Conservation (phyloP, 1,139 yeast genomes). For the Taphrina pruni region DNA sequence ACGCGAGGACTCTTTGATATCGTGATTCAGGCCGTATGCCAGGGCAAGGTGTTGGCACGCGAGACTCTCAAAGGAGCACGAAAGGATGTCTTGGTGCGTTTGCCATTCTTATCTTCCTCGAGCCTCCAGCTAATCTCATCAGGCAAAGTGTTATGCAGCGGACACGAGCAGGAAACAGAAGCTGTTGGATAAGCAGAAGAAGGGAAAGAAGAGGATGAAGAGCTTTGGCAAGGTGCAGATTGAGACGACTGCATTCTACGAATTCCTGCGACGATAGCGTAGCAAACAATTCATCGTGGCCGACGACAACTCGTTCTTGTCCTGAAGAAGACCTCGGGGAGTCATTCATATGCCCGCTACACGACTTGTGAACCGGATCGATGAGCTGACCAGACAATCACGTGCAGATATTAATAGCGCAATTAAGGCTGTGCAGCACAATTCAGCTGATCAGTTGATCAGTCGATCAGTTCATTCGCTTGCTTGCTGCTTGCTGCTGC, state of each 20-base stretch:
- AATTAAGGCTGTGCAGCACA: too few relatives aligned
- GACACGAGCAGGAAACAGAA: conserved; percentile 90
- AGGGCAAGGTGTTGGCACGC: conserved; percentile 79
- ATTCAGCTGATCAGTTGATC: too few relatives aligned
- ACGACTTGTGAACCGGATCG: too few relatives aligned
- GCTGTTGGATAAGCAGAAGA: conserved; percentile 84
- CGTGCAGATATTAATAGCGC: too few relatives aligned
- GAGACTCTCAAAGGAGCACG: conserved; percentile 92
- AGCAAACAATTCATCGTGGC: neutral
- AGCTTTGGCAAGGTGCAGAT: conserved; percentile 69
- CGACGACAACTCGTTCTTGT: too few relatives aligned
- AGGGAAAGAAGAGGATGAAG: conserved; percentile 87
- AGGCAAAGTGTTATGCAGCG: conserved; percentile 85
- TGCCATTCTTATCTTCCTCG: neutral
- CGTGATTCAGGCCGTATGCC: conserved; percentile 89
- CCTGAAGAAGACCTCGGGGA: too few relatives aligned
- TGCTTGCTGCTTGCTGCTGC: too few relatives aligned
- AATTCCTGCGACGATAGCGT: conserved; percentile 26
- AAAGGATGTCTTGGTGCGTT: conserved; percentile 70
- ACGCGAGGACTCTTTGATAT: conserved; percentile 88
- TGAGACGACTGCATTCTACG: conserved; percentile 38
- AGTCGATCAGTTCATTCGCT: too few relatives aligned
- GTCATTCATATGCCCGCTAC: too few relatives aligned
- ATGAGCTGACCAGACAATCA: too few relatives aligned
- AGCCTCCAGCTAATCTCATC: neutral